phyloP scores from a whole-genome alignment of 371 early-diverging fungal species.

The Mucor ambiguus region DNA sequence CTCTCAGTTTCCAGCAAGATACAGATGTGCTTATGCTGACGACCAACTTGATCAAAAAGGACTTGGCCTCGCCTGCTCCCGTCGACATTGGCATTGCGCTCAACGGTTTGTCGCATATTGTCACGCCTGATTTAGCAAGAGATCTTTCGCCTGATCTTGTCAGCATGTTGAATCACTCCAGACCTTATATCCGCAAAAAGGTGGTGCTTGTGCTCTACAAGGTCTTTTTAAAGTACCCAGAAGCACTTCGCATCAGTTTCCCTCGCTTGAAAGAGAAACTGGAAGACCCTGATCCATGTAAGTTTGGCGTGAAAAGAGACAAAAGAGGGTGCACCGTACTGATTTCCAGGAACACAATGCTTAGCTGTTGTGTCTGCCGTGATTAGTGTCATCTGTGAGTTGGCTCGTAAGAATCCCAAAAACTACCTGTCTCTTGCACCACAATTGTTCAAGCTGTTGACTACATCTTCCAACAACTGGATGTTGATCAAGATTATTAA shows the following conservation, averaged over 20 bases:
- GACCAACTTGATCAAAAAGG: conserved; percentile 96
- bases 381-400: conserved; percentile 94
- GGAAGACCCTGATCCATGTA: conserved; percentile 92
- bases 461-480: conserved; percentile 93
- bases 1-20: conserved; percentile 88
- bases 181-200: conserved; percentile 92
- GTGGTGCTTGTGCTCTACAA: conserved; percentile 88
- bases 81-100: conserved; percentile 90
- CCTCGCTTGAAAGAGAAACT: conserved; percentile 87
- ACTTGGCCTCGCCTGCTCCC: conserved; percentile 78
- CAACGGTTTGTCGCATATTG: conserved; percentile 88
- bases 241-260: conserved; percentile 83
- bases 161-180: conserved; percentile 85
- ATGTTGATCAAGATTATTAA: conserved; percentile 98
- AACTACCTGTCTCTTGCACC: conserved; percentile 94
- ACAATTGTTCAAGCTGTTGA: conserved; percentile 87
- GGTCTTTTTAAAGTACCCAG: conserved; percentile 88
- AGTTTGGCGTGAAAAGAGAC: conserved; percentile 13
- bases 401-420: conserved; percentile 88
- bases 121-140: conserved; percentile 88
- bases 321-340: background rate
- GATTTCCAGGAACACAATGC: background rate
- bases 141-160: conserved; percentile 89
- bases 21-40: conserved; percentile 96
- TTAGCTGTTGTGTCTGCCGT: conserved; percentile 89